Evolutionary conservation across 495 filamentous ascomycete genomes (phyloP), one percentile per base, ranked within the genome.

Genomic region (Aspergillus carlsbadensis): DNA sequence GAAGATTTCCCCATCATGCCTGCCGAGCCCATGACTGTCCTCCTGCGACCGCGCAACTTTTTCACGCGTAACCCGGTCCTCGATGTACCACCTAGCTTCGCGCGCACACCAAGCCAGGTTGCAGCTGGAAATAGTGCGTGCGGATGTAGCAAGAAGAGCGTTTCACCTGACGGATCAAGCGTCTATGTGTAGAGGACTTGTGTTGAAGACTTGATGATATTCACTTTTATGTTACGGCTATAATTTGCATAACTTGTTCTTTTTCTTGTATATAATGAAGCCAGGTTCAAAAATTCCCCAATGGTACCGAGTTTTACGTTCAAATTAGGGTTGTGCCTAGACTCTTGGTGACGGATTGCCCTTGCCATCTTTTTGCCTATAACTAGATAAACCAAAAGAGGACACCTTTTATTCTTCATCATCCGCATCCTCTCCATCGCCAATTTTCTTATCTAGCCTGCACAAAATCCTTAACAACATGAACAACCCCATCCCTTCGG

Each of bases 1-100:
- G 93, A 98, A 65, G 93, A 98, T 68, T 98, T 89, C 73, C 93
- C 93, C 29, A 79, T 98, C 62, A 98, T 98, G 93, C 93, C 92
- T 2, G 89, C 87, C 0, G 91, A 96, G 76, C 88, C 89, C 0
- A 92, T 96, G 84, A 91, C 85, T 6, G 66, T 96, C 62, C 75
- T 96, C 21, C 76, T 98, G 41, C 76, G 92, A 41, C 93, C 93
- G 4, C 78, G 92, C 17, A 84, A 96, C 75, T 98, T 96, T 80
- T 96, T 96, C 70, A 70, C 80, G 17, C 79, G 83, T 42, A 98
- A 96, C 65, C 92, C 93, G 10, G 90, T 84, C 6, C 69, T 98
- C 58, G 91, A 98, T 73, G 91, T 98, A 3, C 87, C 86, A 58
- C 91, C 92, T 8, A 91, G 84, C 64, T 95, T 83, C 72, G 77